These are phyloP conservation scores for Pyrus betulifolia DNA, from an alignment of 306 rosid species.

Conservation along the genomic window DNA sequence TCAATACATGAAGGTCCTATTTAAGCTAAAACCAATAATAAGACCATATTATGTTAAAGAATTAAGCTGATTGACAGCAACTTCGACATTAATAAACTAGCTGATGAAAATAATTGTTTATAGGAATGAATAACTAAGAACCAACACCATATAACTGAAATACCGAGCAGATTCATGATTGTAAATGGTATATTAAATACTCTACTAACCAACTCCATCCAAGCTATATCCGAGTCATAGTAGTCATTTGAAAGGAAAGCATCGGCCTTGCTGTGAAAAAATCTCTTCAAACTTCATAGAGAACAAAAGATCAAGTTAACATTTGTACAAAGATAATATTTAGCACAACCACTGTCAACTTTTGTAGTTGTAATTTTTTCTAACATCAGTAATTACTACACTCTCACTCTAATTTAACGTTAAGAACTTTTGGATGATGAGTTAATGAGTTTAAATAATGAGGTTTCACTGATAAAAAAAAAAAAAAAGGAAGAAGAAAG, in stretches of 20 bases:
- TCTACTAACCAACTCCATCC: slow-evolving; percentile 89
- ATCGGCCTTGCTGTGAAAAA: slow-evolving; percentile 81
- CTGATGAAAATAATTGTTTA: not conserved
- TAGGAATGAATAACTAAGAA: not conserved
- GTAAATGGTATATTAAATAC: slow-evolving; percentile 4
- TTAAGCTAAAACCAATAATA: not conserved
- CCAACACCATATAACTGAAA: not conserved
- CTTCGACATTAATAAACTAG: not conserved
- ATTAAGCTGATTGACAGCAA: not conserved
- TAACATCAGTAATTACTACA: not conserved
- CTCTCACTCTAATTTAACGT: not conserved
- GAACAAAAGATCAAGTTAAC: slow-evolving; percentile 18
- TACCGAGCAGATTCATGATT: not conserved
- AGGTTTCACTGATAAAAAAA: not conserved
- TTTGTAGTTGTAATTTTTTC: not conserved
- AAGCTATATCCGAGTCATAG: slow-evolving; percentile 82
- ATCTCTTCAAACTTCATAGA: slow-evolving; percentile 67
- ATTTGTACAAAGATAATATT: slow-evolving; percentile 1
- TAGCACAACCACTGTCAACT: not conserved
- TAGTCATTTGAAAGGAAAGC: slow-evolving; percentile 90
- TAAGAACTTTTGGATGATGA: not conserved
- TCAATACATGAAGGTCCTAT: not conserved
- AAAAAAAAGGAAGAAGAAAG: not conserved
- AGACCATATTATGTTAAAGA: not conserved
- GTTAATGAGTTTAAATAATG: not conserved